Conservation (phyloP, 2,329 filamentous ascomycete species). For the Fusarium veterinarium region DNA sequence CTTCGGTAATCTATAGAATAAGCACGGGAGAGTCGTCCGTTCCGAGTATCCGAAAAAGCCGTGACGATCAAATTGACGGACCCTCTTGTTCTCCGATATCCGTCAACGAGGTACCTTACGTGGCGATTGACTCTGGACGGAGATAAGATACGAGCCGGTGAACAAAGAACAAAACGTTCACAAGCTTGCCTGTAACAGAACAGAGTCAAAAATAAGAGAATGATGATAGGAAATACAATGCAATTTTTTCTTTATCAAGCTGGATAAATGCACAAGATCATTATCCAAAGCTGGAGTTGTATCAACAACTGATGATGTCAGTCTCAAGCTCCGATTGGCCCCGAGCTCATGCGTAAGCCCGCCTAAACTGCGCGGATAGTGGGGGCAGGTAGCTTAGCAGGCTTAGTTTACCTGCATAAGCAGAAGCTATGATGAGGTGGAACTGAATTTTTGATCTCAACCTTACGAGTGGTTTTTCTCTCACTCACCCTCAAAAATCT, state of each 20-base stretch:
- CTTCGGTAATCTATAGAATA: not conserved
- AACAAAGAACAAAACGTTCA: not conserved
- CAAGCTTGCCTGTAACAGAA: accelerated
- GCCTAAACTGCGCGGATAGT: conserved; percentile 35
- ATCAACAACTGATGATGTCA: conserved; percentile 17
- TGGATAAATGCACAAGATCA: not conserved
- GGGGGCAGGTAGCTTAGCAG: conserved; percentile 10
- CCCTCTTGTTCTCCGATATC: conserved; percentile 14
- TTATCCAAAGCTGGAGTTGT: not conserved
- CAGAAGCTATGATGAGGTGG: not conserved
- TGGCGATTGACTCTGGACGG: not conserved
- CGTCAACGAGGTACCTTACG: not conserved
- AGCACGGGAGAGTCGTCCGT: not conserved
- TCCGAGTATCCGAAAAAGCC: not conserved
- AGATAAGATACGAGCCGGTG: not conserved
- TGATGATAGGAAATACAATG: no score
- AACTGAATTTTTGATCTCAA: conserved; percentile 15
- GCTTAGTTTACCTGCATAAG: conserved; percentile 20
- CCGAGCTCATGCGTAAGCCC: conserved; percentile 19
- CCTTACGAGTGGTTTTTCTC: conserved; percentile 24
- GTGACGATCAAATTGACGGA: not conserved
- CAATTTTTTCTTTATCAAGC: no score
- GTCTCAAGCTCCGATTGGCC: conserved; percentile 27
- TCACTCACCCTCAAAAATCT: not conserved
- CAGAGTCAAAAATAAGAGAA: no score